Conservation (phyloP, 441 rosid species). For the Populus hybrid region DNA sequence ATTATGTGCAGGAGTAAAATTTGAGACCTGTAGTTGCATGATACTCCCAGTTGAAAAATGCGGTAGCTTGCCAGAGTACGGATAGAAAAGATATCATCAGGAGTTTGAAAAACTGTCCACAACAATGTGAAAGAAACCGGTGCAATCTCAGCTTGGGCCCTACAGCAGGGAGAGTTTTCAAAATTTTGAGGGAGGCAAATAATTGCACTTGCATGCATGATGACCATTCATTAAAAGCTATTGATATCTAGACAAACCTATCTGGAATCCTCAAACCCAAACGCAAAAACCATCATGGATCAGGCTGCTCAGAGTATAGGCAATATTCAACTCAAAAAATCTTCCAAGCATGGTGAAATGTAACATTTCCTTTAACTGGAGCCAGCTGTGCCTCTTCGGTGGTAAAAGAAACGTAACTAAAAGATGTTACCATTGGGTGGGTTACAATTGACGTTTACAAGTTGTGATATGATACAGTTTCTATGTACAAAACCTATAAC, state of each 20-base stretch:
- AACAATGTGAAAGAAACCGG: background rate
- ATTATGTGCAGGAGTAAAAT: too few relatives aligned
- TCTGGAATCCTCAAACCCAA: background rate
- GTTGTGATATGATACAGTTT: slow-evolving; percentile 3
- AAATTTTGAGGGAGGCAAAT: background rate
- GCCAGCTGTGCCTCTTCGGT: background rate
- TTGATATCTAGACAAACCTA: background rate
- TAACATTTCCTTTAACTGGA: background rate
- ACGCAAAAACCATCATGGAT: too few relatives aligned
- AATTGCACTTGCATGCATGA: background rate
- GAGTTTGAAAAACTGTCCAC: background rate
- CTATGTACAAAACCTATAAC: slow-evolving; percentile 13
- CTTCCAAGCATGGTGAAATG: background rate
- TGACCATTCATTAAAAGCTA: background rate
- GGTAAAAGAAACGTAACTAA: background rate
- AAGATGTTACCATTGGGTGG: background rate
- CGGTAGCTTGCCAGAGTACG: background rate
- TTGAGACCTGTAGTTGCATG: background rate
- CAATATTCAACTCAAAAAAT: background rate
- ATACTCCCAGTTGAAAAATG: background rate
- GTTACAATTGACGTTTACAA: background rate
- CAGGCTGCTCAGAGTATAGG: too few relatives aligned
- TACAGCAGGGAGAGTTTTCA: background rate
- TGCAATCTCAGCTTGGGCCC: background rate
- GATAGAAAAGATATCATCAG: background rate